Percentiles rank a stretch among this genome's conserved stretches.
These are phyloP conservation scores for Globisporangium perplexum DNA, from an alignment of 352 stramenopile species.

Conservation along the genomic window DNA sequence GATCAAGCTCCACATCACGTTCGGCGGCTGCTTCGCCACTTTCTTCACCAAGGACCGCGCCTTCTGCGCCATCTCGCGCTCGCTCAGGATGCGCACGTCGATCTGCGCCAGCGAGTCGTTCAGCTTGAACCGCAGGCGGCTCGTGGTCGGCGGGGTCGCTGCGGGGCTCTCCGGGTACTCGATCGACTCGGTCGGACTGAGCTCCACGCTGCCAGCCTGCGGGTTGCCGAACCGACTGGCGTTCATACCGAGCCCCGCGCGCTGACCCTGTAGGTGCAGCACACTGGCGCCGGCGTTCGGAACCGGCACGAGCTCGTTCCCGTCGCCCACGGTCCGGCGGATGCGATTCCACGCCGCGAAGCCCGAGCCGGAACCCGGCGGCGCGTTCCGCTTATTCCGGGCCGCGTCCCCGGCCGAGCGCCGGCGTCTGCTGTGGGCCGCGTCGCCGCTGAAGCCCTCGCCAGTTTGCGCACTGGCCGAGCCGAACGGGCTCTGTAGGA, in stretches of 20 bases:
- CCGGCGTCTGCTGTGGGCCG: slow-evolving; percentile 1
- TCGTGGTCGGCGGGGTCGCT: slow-evolving; percentile 18
- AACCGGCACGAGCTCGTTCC: slow-evolving; percentile 32
- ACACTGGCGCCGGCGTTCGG: slow-evolving; percentile 5
- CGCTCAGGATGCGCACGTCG: slow-evolving; percentile 40
- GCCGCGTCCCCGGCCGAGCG: slow-evolving; percentile 3
- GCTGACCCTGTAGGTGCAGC: slow-evolving; percentile 1
- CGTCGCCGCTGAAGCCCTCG: slow-evolving; percentile 2
- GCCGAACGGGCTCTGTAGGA: slow-evolving; percentile 7
- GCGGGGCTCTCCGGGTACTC: slow-evolving; percentile 24
- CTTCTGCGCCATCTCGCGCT: slow-evolving; percentile 32
- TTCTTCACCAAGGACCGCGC: slow-evolving; percentile 28
- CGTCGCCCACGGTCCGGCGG: slow-evolving; percentile 20
- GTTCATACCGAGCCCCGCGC: slow-evolving; percentile 8
- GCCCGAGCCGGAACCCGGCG: slow-evolving; percentile 17
- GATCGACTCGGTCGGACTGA: slow-evolving; percentile 20
- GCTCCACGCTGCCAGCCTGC: slow-evolving; percentile 23
- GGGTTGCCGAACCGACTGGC: slow-evolving; percentile 24
- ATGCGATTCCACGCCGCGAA: slow-evolving; percentile 46
- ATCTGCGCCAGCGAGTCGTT: slow-evolving; percentile 50
- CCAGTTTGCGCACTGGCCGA: not conserved
- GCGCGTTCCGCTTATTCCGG: not conserved
- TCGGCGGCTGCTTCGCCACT: slow-evolving; percentile 18
- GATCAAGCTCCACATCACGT: slow-evolving; percentile 57
- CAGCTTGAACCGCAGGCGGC: slow-evolving; percentile 57